These are phyloP conservation scores for Sergeia podlipaevii DNA, from an alignment of 208 protist genomes.

Conservation along the genomic window DNA sequence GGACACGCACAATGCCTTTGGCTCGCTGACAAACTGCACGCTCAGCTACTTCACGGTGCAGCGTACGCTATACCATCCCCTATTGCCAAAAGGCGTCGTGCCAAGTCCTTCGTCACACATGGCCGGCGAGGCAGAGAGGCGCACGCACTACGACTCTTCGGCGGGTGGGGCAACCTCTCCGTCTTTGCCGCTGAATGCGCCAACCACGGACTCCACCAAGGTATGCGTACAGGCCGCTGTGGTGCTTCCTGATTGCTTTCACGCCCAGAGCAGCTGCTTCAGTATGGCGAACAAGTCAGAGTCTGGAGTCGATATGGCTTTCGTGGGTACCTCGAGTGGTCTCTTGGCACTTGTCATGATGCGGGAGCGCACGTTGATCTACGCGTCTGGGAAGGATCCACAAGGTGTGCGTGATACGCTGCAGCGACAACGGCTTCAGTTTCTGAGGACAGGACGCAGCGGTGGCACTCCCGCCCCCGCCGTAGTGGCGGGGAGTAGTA, in stretches of 20 bases:
- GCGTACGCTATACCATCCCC: conserved; percentile 20
- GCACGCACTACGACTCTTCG: neutral
- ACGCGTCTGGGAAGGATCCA: conserved; percentile 35
- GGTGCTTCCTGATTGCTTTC: conserved; percentile 51
- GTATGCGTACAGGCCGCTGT: conserved; percentile 43
- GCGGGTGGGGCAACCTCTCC: neutral
- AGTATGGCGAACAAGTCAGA: conserved; percentile 69
- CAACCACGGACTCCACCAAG: conserved; percentile 1
- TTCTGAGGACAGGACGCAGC: neutral
- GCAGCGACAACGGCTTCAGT: conserved; percentile 6
- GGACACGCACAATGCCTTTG: conserved; percentile 83
- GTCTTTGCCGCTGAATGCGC: neutral
- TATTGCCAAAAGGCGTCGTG: neutral
- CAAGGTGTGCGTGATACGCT: conserved; percentile 20
- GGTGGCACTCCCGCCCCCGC: neutral
- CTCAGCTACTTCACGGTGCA: conserved; percentile 76
- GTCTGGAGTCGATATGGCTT: conserved; percentile 62
- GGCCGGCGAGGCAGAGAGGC: neutral
- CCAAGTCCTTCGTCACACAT: neutral
- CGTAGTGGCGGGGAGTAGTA: conserved; percentile 2
- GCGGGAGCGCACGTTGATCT: conserved; percentile 29
- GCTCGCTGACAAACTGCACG: conserved; percentile 51
- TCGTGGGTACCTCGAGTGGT: conserved; percentile 54
- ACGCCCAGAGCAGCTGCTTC: conserved; percentile 47
- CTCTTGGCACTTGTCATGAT: conserved; percentile 52